These are phyloP conservation scores for Fomitopsis schrenkii DNA, from an alignment of 1,284 basidiomycete genomes.

Conservation along the genomic window DNA sequence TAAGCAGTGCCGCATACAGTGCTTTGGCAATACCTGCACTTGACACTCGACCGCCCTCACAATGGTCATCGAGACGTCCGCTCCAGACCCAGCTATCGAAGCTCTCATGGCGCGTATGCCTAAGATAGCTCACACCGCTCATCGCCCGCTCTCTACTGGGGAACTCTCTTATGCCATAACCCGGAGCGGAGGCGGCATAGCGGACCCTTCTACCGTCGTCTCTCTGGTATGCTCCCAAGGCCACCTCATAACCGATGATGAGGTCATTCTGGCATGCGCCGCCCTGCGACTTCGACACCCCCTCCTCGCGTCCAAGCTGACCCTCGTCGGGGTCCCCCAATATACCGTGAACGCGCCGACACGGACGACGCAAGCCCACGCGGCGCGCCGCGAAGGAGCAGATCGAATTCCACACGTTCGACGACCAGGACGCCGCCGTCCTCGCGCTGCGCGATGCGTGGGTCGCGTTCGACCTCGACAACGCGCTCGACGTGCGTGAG, in stretches of 20 bases:
- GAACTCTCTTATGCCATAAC: neutral
- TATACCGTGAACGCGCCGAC: neutral
- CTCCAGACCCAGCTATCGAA: neutral
- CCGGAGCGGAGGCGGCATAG: neutral
- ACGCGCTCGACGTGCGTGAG: slow-evolving; percentile 1
- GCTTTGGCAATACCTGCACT: no score
- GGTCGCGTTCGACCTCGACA: neutral
- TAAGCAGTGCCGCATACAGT: no score
- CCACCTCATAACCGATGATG: neutral
- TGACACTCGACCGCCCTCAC: no score
- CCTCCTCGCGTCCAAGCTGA: neutral
- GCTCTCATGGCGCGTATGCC: neutral
- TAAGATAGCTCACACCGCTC: neutral
- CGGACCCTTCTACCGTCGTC: neutral
- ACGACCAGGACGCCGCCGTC: neutral
- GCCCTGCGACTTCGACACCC: neutral
- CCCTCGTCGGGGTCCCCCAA: neutral
- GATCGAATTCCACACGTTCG: slow-evolving; percentile 3
- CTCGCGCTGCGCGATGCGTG: neutral
- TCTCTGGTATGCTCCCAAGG: neutral
- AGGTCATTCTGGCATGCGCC: neutral
- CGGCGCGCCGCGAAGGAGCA: neutral
- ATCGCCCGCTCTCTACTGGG: neutral
- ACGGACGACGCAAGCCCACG: neutral
- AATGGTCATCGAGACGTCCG: neutral